A percentile compares a stretch with the other conserved stretches of the same genome.
Evolutionary conservation across 371 early-diverging fungal species (phyloP).

Genomic region (Funneliformis caledonium): DNA sequence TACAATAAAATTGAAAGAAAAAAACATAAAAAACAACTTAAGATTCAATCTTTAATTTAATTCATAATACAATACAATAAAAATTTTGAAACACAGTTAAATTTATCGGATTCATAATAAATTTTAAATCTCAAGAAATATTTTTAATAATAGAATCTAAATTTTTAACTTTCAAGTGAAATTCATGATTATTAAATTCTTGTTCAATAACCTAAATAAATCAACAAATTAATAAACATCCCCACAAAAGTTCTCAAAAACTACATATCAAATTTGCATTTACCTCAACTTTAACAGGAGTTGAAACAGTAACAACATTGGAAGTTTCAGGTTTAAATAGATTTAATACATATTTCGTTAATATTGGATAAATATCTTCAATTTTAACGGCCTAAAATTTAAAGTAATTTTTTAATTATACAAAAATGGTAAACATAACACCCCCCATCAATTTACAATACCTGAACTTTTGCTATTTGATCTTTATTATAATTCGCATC

Average conservation of each 20-base stretch:
- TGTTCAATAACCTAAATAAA: neutral
- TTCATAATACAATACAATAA: no score
- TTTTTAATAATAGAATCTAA: constrained; percentile 26
- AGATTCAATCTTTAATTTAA: no score
- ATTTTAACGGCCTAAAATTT: constrained; percentile 11
- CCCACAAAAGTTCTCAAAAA: neutral
- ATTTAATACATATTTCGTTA: constrained; percentile 24
- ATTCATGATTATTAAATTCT: constrained; percentile 13
- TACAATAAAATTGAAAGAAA: neutral
- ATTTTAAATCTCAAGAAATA: neutral
- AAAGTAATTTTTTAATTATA: neutral
- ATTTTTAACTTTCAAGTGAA: constrained; percentile 15
- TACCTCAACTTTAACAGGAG: constrained; percentile 33
- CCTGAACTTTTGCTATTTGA: constrained; percentile 42
- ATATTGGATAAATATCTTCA: constrained; percentile 21
- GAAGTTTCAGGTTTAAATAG: constrained; percentile 28
- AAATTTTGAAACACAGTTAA: no score
- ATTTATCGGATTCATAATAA: no score
- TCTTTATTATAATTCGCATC: constrained; percentile 60
- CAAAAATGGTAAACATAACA: neutral
- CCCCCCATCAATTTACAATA: neutral
- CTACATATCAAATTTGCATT: neutral
- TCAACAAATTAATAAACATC: neutral
- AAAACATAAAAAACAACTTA: no score
- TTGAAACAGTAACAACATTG: constrained; percentile 1